Base-by-base conservation (phyloP, 306 rosid species). In the Lathyrus aphaca region DNA sequence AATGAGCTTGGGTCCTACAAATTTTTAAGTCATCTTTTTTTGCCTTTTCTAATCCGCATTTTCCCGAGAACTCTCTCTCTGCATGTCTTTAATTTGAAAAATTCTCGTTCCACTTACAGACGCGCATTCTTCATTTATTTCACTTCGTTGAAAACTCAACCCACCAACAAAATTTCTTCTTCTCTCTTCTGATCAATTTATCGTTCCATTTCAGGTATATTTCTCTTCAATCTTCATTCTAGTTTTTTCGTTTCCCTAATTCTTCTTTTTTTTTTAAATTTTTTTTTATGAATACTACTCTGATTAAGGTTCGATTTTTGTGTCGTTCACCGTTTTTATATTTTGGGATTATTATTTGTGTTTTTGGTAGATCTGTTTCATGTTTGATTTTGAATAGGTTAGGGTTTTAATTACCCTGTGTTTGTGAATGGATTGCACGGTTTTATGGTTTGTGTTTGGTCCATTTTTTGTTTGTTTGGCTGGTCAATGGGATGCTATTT, bases 71-170 rank as follows among this genome's bases (percentile, higher is more conserved):
- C 78, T 57, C 35, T 53, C 35, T 53, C 60, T 23, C 35, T 4
- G 32, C 16, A 3, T n/a, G 68, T 39, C 86, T 82, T 85, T 87
- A 85, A 83, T 89, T 90, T 90, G 89, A 87, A 85, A 44, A 35
- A 35, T 80, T 74, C 69, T 71, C 32, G 32, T 46, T 38, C 44
- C 69, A 74, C 72, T 59, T 73, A 64, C 59, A 29, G 48, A 86
- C 89, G 89, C 89, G 78, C 76, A 67, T 44, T 71, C 42, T 39
- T 10, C 70, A 29, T 77, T 79, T 71, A 67, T 72, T 73, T 65
- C 51, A 73, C 16, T 19, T 25, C 10, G 23, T 68, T 66, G 32
- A 39, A 53, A 55, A 68, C 73, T 81, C 42, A 21, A 68, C 74
- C 83, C 50, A 42, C 74, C 10, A 30, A 54, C 40, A 12, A 25